These are phyloP conservation scores for Monosporascus sp. DNA, from an alignment of 2,329 filamentous ascomycete species.

Conservation along the genomic window DNA sequence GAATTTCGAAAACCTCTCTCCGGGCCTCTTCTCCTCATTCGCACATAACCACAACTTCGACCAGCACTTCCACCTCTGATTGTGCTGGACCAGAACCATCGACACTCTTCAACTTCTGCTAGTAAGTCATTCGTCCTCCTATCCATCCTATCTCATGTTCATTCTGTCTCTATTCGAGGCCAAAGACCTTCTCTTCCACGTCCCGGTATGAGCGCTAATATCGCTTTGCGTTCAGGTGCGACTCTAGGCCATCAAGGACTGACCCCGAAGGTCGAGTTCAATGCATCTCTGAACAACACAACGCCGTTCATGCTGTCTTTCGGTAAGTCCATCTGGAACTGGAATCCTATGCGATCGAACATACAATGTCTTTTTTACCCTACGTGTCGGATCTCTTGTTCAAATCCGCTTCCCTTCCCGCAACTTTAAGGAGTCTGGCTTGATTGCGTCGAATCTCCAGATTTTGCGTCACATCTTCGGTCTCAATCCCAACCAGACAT, in stretches of 20 bases:
- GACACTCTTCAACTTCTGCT: constrained; percentile 18
- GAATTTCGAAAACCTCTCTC: neutral
- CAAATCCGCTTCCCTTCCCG: constrained; percentile 5
- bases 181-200: constrained; percentile 3
- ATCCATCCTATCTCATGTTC: constrained; percentile 8
- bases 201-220: constrained; percentile 11
- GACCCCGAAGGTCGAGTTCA: constrained; percentile 22
- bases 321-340: constrained; percentile 32
- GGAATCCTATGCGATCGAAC: constrained; percentile 31
- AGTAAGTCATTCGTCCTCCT: constrained; percentile 18
- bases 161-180: constrained; percentile 3
- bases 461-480: constrained; percentile 10
- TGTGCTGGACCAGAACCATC: constrained; percentile 16
- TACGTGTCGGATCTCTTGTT: neutral
- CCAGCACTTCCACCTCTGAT: constrained; percentile 11
- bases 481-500: constrained; percentile 8
- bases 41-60: constrained; percentile 15
- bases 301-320: constrained; percentile 25
- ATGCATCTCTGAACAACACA: constrained; percentile 27
- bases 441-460: constrained; percentile 6
- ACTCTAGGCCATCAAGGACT: constrained; percentile 17
- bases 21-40: constrained; percentile 21
- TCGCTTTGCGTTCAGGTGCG: constrained; percentile 16
- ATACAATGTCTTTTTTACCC: constrained; percentile 14
- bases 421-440: constrained; percentile 10